Evolutionary conservation across 495 filamentous ascomycete species (phyloP), one percentile per base, ranked within the genome.

Genomic region (Xylaria curta): DNA sequence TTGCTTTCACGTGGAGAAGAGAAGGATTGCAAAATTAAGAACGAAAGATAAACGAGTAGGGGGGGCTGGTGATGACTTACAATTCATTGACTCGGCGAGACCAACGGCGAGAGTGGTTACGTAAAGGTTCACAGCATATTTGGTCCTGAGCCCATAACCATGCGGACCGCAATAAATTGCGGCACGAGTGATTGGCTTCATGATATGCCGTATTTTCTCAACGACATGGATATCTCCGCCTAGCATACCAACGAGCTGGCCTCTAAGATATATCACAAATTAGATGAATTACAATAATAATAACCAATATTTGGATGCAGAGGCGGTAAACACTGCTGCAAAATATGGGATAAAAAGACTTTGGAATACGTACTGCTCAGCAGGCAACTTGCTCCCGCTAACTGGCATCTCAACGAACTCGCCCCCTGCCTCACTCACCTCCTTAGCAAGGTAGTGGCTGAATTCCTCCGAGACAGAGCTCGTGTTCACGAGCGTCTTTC

Each of bases 391-490:
- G 53, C 70, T 72, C 12, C 70, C 70, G 28, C 70, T 68, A 26
- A 72, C 70, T 31, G 64, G 70, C 70, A 68, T 72, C 28, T 72
- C 70, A 12, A 72, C 44, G 60, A 59, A 72, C 10, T 60, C 24
- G 10, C 70, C 70, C 13, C 70, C 53, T 59, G 51, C 62, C 6
- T 19, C 21, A 19, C 36, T 28, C 26, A 72, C 49, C 31, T 68
- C 51, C 59, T 49, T 15, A 19, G 62, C 64, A 9, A 68, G 36
- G 19, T 59, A 60, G 21, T 60, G 51, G 33, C 70, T 68, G 24
- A 60, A 68, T 15, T 68, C 64, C 44, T 66, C 70, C 1, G 70
- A 47, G 6, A 68, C 70, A 10, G 63, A 72, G 51, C 64, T 69
- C 5, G 70, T 72, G 70, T 72, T 72, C 24, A 72, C 47, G 15